Base-by-base conservation (phyloP, 768 basidiomycete species). In the Russula sp. region DNA sequence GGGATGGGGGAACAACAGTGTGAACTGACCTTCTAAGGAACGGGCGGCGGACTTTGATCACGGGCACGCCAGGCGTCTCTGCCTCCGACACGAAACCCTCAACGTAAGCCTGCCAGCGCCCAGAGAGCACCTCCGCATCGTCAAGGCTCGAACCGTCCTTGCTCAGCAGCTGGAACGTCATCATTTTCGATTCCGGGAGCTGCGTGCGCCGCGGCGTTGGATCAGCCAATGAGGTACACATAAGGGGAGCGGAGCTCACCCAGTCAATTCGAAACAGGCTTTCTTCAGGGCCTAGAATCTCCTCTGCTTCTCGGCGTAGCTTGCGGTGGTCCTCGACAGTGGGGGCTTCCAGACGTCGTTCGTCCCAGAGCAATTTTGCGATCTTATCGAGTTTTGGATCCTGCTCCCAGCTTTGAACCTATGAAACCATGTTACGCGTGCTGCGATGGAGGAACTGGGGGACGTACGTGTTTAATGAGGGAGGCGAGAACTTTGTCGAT, bases 401-500 rank as follows among this genome's bases (percentile, higher is more conserved):
- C 1, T 80, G 72, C n/a, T 89, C 77, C 37, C 88, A 76, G n/a
- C 79, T 72, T 70, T 91, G 89, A 9, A 84, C 82, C 83, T 87
- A 57, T 42, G 22, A 34, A 51, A 45, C 2, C 1, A 32, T 6
- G 27, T 50, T 18, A 62, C 22, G 3, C 8, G 44, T 40, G 32
- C 2, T 5, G 10, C 11, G 14, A 52, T n/a, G 37, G 20, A 22
- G 45, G 14, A 37, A 6, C 27, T 18, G 31, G 55, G 27, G 20
- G 16, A 69, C 78, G 59, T 45, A 90, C 91, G 77, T 95, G 93
- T 72, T 97, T 98, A 74, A 99, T 86, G 64, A 98, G 81, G 1
- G 85, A 80, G 1, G 89, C 89, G 48, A 98, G 82, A 40, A 98
- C 79, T 73, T 97, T 94, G 76, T 99, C 96, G 31, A 97, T 78